These are phyloP conservation scores for Elsinoe australis DNA, from an alignment of 2,329 filamentous ascomycete genomes.

Conservation along the genomic window DNA sequence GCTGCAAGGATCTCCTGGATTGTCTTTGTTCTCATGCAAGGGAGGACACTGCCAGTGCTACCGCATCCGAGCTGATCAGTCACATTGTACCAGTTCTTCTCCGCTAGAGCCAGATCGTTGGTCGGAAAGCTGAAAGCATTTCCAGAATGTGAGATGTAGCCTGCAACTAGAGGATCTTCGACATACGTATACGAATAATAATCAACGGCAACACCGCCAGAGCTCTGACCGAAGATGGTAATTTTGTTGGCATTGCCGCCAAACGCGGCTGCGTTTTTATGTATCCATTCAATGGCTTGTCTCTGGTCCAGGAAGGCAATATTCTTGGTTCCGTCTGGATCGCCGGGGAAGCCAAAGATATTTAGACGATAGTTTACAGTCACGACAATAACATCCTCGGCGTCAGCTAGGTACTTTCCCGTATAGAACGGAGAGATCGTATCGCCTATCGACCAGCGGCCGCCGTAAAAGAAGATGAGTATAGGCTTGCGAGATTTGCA, in stretches of 20 bases:
- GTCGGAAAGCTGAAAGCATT: slow-evolving; percentile 39
- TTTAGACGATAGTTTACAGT: slow-evolving; percentile 31
- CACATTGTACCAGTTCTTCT: slow-evolving; percentile 39
- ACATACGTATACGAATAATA: slow-evolving; percentile 38
- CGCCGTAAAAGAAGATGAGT: slow-evolving; percentile 41
- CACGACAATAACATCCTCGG: slow-evolving; percentile 37
- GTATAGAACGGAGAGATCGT: slow-evolving; percentile 28
- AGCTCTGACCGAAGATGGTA: slow-evolving; percentile 35
- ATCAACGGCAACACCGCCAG: slow-evolving; percentile 37
- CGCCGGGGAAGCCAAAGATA: slow-evolving; percentile 35
- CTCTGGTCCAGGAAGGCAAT: slow-evolving; percentile 36
- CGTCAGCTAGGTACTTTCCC: slow-evolving; percentile 37
- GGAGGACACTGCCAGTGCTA: slow-evolving; percentile 24
- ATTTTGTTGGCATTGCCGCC: slow-evolving; percentile 36
- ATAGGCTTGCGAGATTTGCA: slow-evolving; percentile 35
- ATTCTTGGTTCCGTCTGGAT: slow-evolving; percentile 28
- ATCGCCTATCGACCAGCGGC: slow-evolving; percentile 26
- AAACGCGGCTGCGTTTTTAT: slow-evolving; percentile 36
- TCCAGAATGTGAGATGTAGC: slow-evolving; percentile 34
- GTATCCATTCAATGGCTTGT: slow-evolving; percentile 34
- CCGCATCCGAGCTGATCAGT: slow-evolving; percentile 36
- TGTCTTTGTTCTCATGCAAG: slow-evolving; percentile 22
- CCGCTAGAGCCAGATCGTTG: slow-evolving; percentile 31
- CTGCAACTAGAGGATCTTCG: slow-evolving; percentile 33
- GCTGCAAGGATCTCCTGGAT: slow-evolving; percentile 21